Percentiles rank a stretch among this genome's conserved stretches.
These are phyloP conservation scores for Sanghuangporus weigelae DNA, from an alignment of 1,284 basidiomycete species.

Conservation along the genomic window DNA sequence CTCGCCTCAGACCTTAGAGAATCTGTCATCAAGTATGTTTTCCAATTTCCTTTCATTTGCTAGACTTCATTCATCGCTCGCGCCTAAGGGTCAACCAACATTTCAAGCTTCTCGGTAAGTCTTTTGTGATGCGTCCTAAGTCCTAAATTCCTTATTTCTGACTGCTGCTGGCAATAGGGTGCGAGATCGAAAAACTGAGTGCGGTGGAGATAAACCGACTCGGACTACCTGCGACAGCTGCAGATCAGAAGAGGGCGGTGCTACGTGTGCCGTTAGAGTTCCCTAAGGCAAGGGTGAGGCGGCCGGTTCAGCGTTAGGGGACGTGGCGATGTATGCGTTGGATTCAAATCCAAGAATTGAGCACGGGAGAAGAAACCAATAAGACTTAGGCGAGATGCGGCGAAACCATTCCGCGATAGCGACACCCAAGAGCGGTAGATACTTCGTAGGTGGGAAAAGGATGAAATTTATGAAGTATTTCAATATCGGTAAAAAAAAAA, in stretches of 20 bases:
- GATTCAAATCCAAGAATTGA: no score
- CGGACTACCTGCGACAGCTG: slow-evolving; percentile 57
- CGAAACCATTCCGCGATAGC: no score
- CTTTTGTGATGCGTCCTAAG: background rate
- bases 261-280: slow-evolving; percentile 75
- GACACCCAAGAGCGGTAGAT: no score
- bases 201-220: slow-evolving; percentile 61
- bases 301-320: slow-evolving; percentile 15
- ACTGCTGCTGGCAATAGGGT: slow-evolving; percentile 41
- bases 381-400: no score
- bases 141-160: slow-evolving; percentile 9
- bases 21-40: slow-evolving; percentile 53
- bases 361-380: no score
- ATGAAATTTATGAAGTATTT: no score
- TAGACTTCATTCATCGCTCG: background rate
- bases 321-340: background rate
- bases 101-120: slow-evolving; percentile 34
- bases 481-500: no score
- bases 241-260: slow-evolving; percentile 60
- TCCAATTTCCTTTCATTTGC: background rate
- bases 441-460: no score
- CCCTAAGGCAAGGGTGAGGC: slow-evolving; percentile 54
- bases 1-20: slow-evolving; percentile 73
- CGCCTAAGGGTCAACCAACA: slow-evolving; percentile 39
- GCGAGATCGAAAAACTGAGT: slow-evolving; percentile 57